Evolutionary conservation across 2,329 filamentous ascomycete genomes (phyloP), one percentile per base, ranked within the genome.

Genomic region (Phialocephala sp.): DNA sequence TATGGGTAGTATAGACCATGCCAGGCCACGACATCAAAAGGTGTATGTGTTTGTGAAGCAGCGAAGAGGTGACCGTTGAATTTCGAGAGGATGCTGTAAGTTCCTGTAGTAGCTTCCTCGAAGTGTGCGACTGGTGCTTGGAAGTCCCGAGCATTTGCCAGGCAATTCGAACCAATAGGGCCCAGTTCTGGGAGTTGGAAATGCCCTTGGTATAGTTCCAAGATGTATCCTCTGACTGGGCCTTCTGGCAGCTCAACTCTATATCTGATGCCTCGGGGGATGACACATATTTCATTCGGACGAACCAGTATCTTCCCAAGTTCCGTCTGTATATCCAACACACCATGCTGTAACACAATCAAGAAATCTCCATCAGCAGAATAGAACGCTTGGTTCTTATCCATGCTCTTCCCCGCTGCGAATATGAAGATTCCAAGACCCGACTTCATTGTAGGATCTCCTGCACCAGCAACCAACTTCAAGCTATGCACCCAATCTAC

Each of bases 391-490:
- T 89, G 83, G 45, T 86, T 85, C n/a, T 83, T 79, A 58, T 83
- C 82, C 93, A 97, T 97, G 74, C 89, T 88, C 76, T 86, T 89
- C 22, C 91, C 91, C 0, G 90, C 91, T 0, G 91, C 89, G 75
- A 92, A 97, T 64, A 95, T 87, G 77, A 91, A 89, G 66, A 95
- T 93, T 24, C 91, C 93, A 50, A 96, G 73, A 0, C 93, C 93
- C 20, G 86, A 82, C 79, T 97, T 97, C 77, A 90, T 84, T 0
- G 89, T 90, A 0, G 92, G 89, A 72, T 95, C 91, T 18, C 93
- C 93, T 0, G 92, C 87, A 3, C 92, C 92, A 1, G 91, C 92
- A 12, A 97, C 83, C 22, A 94, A 83, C 66, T 90, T 74, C 77
- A 79, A 54, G 63, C 85, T 85, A 72, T 89, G 85, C 24, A 90